Base-by-base conservation (phyloP, 1,284 basidiomycete species). In the Ceratobasidium sp. region DNA sequence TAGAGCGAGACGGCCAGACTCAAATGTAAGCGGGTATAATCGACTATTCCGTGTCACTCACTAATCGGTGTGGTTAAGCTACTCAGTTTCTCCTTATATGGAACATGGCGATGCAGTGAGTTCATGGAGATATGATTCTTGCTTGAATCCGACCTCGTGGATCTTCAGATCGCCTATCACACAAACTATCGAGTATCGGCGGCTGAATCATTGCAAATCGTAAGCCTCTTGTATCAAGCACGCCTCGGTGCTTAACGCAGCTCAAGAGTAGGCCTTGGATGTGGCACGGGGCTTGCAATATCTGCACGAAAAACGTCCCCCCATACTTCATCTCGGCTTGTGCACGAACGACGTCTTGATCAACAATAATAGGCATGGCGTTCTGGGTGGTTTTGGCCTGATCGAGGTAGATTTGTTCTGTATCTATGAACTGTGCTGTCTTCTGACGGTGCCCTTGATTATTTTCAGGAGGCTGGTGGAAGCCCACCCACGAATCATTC, bases 321-420 rank as follows among this genome's bases (percentile, higher is more conserved):
- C 67, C 4, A 40, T 56, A 17, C 38, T 69, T 26, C 67, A 69
- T 20, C 50, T 57, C 20, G 40, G 54, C 12, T 17, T 69, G 1
- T 40, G 67, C 52, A 38, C 67, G 2, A 33, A 69, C 10, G 57
- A 69, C 20, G 42, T 69, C 52, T 38, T 69, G 4, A 69, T 69
- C 20, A 26, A 56, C n/a, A 26, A 57, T 12, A 23, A n/a, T 3
- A 46, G 67, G 0, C 52, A 23, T 9, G 67, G 52, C 4, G 38
- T 69, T 38, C 26, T 69, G 9, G 67, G 28, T 4, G 67, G 67
- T 6, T 69, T 69, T 33, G 54, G 67, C 3, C 26, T 69, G 3
- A 42, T 54, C 13, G 40, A 40, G 9, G 67, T 69, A 57, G 4
- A 38, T n/a, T 13, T n/a, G 23, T 26, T 26, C 26, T n/a, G 33